Evolutionary conservation across 1,284 basidiomycete genomes (phyloP).

Genomic region (Gomphus bonarii): DNA sequence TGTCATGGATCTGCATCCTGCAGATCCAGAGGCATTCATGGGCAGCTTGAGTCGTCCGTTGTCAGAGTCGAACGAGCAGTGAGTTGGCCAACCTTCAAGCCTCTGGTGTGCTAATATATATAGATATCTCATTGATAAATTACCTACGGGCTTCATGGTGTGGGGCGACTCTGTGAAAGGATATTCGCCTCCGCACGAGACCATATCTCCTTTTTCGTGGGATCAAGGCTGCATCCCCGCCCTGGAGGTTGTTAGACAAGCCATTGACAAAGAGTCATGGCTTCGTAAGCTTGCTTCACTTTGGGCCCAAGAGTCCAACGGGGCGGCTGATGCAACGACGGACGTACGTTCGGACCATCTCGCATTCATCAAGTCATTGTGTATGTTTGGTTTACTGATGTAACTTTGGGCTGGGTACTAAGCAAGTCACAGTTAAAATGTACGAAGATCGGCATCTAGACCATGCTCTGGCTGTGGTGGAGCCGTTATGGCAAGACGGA

Average conservation of each 20-base stretch:
- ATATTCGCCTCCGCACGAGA: constrained; percentile 41
- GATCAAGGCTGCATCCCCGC: constrained; percentile 50
- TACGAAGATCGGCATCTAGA: constrained; percentile 48
- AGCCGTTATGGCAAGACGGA: constrained; percentile 51
- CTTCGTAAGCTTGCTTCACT: constrained; percentile 46
- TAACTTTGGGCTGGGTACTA: constrained; percentile 10
- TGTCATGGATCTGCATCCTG: constrained; percentile 40
- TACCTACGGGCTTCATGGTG: constrained; percentile 75
- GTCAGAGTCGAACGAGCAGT: constrained; percentile 22
- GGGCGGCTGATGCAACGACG: constrained; percentile 30
- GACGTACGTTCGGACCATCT: constrained; percentile 60
- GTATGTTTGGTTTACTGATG: constrained; percentile 28
- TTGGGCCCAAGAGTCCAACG: constrained; percentile 67
- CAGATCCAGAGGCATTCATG: constrained; percentile 38
- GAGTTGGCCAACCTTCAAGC: constrained; percentile 13
- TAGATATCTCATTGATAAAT: constrained; percentile 65
- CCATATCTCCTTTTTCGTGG: constrained; percentile 48
- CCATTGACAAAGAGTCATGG: constrained; percentile 46
- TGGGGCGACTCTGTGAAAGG: constrained; percentile 72
- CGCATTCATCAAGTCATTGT: constrained; percentile 56
- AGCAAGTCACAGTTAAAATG: constrained; percentile 43
- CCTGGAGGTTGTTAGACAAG: constrained; percentile 46
- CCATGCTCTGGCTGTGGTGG: constrained; percentile 41
- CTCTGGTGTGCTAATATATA: neutral
- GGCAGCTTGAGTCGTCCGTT: constrained; percentile 32